Percentiles rank a stretch among this genome's conserved stretches.
Evolutionary conservation across 176 grass and related monocot species (phyloP).

Genomic region (Oryza meridionalis): DNA sequence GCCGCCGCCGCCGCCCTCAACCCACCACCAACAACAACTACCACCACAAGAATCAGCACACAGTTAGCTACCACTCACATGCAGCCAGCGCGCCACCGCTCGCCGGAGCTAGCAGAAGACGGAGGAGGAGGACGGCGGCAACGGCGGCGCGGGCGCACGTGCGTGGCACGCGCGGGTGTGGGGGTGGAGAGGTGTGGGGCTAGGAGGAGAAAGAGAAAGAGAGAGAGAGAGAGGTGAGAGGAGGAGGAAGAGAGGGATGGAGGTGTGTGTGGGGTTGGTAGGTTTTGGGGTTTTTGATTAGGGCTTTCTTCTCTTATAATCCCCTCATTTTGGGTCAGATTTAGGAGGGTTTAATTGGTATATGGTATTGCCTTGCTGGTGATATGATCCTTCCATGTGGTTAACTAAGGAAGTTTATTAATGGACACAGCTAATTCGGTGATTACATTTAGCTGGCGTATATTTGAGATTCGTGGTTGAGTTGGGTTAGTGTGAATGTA

Average conservation of each 20-base stretch:
- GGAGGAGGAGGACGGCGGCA: neutral
- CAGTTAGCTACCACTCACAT: conserved; percentile 15
- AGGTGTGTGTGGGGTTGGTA: conserved; percentile 19
- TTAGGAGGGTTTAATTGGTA: neutral
- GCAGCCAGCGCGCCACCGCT: neutral
- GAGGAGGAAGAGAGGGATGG: conserved; percentile 24
- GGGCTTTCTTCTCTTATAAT: neutral
- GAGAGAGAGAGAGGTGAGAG: conserved; percentile 27
- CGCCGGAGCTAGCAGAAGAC: conserved; percentile 22
- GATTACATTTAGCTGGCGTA: neutral
- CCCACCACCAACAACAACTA: too few species aligned
- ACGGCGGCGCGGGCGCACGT: conserved; percentile 34
- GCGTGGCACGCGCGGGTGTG: conserved; percentile 35
- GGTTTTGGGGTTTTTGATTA: neutral
- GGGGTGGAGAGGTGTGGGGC: conserved; percentile 46
- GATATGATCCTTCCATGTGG: neutral
- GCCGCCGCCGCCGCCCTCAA: neutral
- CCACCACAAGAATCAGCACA: neutral
- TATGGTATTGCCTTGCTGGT: neutral
- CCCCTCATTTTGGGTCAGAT: neutral
- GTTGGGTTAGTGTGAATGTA: neutral
- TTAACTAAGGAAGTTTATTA: neutral
- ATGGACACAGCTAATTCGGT: neutral
- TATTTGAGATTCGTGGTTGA: neutral
- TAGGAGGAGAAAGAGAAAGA: conserved; percentile 46